phyloP scores from a whole-genome alignment of 73 alveolate species.

The Durusdinium trenchii region DNA sequence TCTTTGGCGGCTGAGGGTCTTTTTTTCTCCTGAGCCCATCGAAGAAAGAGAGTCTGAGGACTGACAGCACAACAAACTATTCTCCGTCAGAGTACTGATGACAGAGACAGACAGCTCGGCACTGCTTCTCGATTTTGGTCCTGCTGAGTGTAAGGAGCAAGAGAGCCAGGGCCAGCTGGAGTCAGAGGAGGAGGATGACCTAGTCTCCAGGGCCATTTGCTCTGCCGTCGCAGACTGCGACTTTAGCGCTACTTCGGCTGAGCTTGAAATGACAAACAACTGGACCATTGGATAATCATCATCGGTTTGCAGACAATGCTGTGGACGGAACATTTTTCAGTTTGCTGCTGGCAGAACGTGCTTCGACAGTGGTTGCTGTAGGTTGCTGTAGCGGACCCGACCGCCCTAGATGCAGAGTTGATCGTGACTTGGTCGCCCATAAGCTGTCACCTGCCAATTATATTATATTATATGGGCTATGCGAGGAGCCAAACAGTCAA shows the following conservation, averaged over 20 bases:
- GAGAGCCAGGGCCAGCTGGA: background rate
- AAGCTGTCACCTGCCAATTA: background rate
- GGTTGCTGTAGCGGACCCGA: constrained; percentile 83
- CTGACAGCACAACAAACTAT: too few species aligned
- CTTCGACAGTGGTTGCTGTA: background rate
- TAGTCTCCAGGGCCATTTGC: constrained; percentile 68
- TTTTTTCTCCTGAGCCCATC: too few species aligned
- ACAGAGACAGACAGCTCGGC: too few species aligned
- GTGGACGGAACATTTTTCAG: too few species aligned
- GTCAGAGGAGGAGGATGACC: constrained; percentile 77
- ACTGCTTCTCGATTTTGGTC: too few species aligned
- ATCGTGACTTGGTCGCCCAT: constrained; percentile 36
- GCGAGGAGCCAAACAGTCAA: background rate
- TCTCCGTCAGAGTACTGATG: too few species aligned
- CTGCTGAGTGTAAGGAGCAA: too few species aligned
- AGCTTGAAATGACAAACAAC: background rate
- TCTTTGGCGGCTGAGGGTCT: too few species aligned
- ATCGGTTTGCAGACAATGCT: too few species aligned
- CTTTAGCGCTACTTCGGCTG: constrained; percentile 28
- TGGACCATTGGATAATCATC: background rate
- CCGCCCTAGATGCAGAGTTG: constrained; percentile 64
- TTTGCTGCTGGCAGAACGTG: background rate
- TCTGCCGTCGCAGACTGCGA: constrained; percentile 61
- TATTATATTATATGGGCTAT: background rate
- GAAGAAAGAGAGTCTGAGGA: too few species aligned